These are phyloP conservation scores for Axilococcus clingmanii DNA, from an alignment of 139 green algal genomes.

Conservation along the genomic window DNA sequence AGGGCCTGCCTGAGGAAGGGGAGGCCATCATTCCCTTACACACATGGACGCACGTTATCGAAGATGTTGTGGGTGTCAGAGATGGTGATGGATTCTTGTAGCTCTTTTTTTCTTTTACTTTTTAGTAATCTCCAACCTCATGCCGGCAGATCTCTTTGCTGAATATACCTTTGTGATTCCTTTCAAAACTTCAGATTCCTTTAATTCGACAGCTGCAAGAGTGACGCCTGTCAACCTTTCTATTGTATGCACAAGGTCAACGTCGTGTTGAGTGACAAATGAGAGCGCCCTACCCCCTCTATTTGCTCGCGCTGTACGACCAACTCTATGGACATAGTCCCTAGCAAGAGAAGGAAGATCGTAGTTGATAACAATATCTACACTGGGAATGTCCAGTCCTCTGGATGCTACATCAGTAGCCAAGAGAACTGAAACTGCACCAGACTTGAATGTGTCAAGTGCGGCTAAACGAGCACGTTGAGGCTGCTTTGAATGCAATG, in stretches of 20 bases:
- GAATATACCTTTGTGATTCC: constrained; percentile 63
- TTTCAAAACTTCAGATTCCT: constrained; percentile 70
- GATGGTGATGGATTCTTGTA: no score
- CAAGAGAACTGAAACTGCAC: constrained; percentile 53
- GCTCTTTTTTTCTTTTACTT: no score
- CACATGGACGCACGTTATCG: constrained; percentile 21
- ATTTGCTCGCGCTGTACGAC: constrained; percentile 76
- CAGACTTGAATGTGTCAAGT: constrained; percentile 63
- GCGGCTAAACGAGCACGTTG: constrained; percentile 70
- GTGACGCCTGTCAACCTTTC: constrained; percentile 44
- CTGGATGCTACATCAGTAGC: constrained; percentile 86
- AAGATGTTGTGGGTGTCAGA: no score
- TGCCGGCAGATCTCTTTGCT: constrained; percentile 44
- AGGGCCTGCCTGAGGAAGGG: constrained; percentile 28
- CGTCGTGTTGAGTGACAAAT: constrained; percentile 80
- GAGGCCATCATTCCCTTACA: constrained; percentile 1
- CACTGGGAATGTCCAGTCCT: constrained; percentile 90
- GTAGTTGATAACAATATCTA: constrained; percentile 93
- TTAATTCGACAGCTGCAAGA: constrained; percentile 42
- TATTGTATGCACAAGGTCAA: constrained; percentile 56
- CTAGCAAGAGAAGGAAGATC: constrained; percentile 64
- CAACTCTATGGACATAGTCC: constrained; percentile 87
- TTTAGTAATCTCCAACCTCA: no score
- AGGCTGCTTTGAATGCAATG: constrained; percentile 54
- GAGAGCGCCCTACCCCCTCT: constrained; percentile 71